Base-by-base conservation (phyloP, 192 early-diverging fungal species). In the Lunasporangiospora selenospora region DNA sequence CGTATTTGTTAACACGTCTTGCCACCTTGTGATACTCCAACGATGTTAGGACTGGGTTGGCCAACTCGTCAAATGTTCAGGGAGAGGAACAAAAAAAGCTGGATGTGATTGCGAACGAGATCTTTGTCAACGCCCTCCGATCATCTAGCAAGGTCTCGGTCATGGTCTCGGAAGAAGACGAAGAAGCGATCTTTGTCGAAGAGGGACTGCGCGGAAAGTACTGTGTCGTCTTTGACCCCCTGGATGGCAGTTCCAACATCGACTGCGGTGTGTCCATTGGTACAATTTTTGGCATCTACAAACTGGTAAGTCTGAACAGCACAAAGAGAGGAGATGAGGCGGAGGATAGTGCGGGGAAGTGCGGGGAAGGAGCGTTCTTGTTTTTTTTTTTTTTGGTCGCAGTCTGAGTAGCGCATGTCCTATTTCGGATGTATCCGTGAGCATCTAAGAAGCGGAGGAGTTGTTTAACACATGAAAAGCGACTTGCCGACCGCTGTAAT, bases 211-310 rank as follows among this genome's bases (percentile, higher is more conserved):
- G 84, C 38, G 95, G 93, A 57, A 89, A 93, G 76, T 99, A 99
- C 84, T 89, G 89, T 77, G 93, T 99, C 19, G 93, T 92, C 26
- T 99, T 99, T 87, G 97, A 99, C 79, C 97, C 97, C 42, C 86
- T 99, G 15, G 97, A 99, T 76, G 97, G 97, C 49, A 90, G 88
- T 56, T 93, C 91, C 82, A 99, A 99, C 84, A 99, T 99, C 77
- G 97, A 99, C 73, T 95, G 94, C 75, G 97, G 95, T 85, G 95
- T 97, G 32, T 95, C 95, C 18, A 92, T 99, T 32, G 97, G 97
- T 77, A 99, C 97, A 21, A 99, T 99, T 75, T 99, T 99, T 84
- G 97, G 97, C 44, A 95, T 99, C 70, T 99, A 94, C 87, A 85
- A 86, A 65, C 85, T 96, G 57, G 88, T 92, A 83, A 79, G 87